Conservation (phyloP, 352 stramenopile genomes). For the Phytophthora constricta region DNA sequence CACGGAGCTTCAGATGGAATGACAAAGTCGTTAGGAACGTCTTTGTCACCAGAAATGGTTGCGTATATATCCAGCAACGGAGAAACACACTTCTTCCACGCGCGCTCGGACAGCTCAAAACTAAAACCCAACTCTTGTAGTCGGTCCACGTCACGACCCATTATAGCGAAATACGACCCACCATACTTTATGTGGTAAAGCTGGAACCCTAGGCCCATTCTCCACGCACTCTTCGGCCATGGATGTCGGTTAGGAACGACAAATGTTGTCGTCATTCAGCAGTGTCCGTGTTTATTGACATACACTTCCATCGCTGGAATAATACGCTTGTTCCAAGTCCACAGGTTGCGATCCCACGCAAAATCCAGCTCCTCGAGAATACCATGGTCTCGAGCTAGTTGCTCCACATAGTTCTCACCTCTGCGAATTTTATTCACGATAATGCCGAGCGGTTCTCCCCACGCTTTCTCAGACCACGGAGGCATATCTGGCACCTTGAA, state of each 20-base stretch:
- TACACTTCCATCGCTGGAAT: conserved; percentile 45
- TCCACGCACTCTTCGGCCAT: conserved; percentile 43
- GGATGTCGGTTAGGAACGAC: conserved; percentile 35
- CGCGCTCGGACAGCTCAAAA: neutral
- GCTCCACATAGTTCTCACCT: conserved; percentile 31
- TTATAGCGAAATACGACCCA: neutral
- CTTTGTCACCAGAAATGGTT: neutral
- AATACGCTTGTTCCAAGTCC: conserved; percentile 46
- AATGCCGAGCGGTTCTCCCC: conserved; percentile 40
- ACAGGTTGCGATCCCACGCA: conserved; percentile 40
- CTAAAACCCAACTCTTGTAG: conserved; percentile 38
- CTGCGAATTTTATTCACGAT: too few species aligned
- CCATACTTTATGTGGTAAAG: neutral
- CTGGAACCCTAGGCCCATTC: conserved; percentile 29
- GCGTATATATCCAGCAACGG: neutral
- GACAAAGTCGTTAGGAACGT: conserved; percentile 76
- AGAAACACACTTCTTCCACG: neutral
- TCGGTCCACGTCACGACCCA: neutral
- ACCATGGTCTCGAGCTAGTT: conserved; percentile 43
- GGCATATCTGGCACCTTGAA: conserved; percentile 32
- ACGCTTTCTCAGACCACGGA: conserved; percentile 40
- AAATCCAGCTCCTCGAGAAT: conserved; percentile 48
- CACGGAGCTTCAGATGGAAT: conserved; percentile 71
- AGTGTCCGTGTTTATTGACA: conserved; percentile 33
- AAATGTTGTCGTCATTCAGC: conserved; percentile 35